A percentile compares a stretch with the other conserved stretches of the same genome.
These are phyloP conservation scores for Yueomyces sp. DNA, from an alignment of 805 yeast genomes.

Conservation along the genomic window DNA sequence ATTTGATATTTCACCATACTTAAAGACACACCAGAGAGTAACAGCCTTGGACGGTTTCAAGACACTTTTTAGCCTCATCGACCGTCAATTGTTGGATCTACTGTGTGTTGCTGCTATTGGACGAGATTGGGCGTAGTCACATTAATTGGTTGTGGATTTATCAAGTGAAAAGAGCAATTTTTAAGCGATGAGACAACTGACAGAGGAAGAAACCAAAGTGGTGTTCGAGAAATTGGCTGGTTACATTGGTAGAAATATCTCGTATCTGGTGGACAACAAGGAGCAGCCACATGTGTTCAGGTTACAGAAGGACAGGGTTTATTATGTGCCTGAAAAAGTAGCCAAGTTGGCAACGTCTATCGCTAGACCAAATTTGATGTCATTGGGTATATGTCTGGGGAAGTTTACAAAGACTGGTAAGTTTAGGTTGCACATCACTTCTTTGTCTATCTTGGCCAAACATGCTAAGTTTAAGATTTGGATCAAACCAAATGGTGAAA, in stretches of 20 bases:
- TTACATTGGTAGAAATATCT: constrained; percentile 91
- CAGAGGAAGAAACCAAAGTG: constrained; percentile 93
- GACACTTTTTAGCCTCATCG: no score
- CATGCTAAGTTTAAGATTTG: constrained; percentile 89
- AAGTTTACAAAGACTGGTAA: constrained; percentile 97
- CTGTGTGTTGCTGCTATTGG: no score
- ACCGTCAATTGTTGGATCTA: no score
- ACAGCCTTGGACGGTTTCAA: no score
- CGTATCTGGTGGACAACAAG: constrained; percentile 70
- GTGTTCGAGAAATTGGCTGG: constrained; percentile 94
- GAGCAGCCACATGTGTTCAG: constrained; percentile 84
- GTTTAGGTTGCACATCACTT: constrained; percentile 88
- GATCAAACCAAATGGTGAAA: constrained; percentile 95
- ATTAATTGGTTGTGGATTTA: no score
- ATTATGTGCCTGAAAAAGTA: constrained; percentile 72
- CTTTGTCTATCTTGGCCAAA: constrained; percentile 68
- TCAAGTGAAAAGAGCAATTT: background rate
- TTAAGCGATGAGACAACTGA: constrained; percentile 69
- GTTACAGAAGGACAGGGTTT: constrained; percentile 90
- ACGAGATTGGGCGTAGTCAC: no score
- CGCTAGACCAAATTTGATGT: constrained; percentile 81
- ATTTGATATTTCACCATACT: no score
- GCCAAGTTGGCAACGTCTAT: constrained; percentile 85
- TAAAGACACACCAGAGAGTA: no score
- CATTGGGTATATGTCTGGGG: constrained; percentile 87